Evolutionary conservation across 345 rosid genomes (phyloP).

Genomic region (Cardamine resedifolia): DNA sequence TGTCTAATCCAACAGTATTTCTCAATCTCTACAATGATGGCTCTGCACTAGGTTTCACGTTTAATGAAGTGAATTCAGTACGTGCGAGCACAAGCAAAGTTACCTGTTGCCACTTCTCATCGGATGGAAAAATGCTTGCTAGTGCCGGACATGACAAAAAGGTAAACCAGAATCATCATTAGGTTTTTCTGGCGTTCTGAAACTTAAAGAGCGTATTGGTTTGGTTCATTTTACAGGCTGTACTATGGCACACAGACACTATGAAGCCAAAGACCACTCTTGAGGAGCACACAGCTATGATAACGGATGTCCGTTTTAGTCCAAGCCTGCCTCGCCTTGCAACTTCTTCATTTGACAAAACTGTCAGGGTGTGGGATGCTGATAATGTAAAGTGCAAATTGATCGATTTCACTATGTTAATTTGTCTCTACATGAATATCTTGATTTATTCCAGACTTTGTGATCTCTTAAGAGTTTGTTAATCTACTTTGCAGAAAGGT

Average conservation of each 20-base stretch:
- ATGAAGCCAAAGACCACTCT: conserved; percentile 72
- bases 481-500: conserved; percentile 64
- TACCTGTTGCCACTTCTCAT: conserved; percentile 86
- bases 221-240: conserved; percentile 58
- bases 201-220: conserved; percentile 17
- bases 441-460: conserved; percentile 7
- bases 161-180: conserved; percentile 40
- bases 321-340: conserved; percentile 89
- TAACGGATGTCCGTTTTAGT: conserved; percentile 95
- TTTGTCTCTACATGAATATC: conserved; percentile 4
- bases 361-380: conserved; percentile 98
- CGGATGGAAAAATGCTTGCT: conserved; percentile 94
- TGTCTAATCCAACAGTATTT: conserved; percentile 16
- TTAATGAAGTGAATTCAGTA: conserved; percentile 63
- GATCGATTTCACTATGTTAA: not conserved
- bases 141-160: conserved; percentile 98
- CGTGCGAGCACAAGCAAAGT: conserved; percentile 86
- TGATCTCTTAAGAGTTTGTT: conserved; percentile 10
- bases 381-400: conserved; percentile 65
- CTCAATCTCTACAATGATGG: conserved; percentile 23
- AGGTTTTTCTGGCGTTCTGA: conserved; percentile 9
- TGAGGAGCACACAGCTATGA: conserved; percentile 76
- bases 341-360: conserved; percentile 94
- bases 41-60: conserved; percentile 59
- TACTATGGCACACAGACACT: conserved; percentile 74